Percentiles rank a stretch among this genome's conserved stretches.
These are phyloP conservation scores for Nissolia schottii DNA, from an alignment of 306 rosid genomes.

Conservation along the genomic window DNA sequence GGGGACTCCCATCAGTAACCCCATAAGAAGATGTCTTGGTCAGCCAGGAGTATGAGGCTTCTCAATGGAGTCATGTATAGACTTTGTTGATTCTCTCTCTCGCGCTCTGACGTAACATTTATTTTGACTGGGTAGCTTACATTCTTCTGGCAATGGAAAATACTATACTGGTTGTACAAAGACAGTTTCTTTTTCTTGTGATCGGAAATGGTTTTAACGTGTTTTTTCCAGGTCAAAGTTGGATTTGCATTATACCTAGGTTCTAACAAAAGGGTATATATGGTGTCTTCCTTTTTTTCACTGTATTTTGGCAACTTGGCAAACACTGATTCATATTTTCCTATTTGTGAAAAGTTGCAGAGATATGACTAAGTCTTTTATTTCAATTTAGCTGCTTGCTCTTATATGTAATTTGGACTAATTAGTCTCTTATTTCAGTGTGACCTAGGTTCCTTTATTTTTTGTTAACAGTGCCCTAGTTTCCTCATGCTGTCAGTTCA, in stretches of 20 bases:
- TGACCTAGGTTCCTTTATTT: too few relatives aligned
- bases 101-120: background rate
- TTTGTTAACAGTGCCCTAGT: background rate
- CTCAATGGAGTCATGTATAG: background rate
- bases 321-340: background rate
- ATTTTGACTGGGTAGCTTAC: background rate
- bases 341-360: background rate
- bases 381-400: slow-evolving; percentile 8
- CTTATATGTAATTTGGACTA: background rate
- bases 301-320: background rate
- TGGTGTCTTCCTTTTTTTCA: background rate
- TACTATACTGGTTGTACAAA: slow-evolving; percentile 12
- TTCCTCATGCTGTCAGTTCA: background rate
- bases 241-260: background rate
- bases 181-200: background rate
- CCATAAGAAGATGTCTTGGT: background rate
- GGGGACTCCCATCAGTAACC: slow-evolving; percentile 18
- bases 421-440: too few relatives aligned
- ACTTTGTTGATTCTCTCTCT: background rate
- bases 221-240: background rate
- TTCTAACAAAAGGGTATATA: background rate
- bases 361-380: background rate
- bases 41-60: slow-evolving; percentile 8
- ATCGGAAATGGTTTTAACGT: background rate
- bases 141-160: background rate